phyloP scores from a whole-genome alignment of 2,329 filamentous ascomycete species.

The Aspergillus sp. region DNA sequence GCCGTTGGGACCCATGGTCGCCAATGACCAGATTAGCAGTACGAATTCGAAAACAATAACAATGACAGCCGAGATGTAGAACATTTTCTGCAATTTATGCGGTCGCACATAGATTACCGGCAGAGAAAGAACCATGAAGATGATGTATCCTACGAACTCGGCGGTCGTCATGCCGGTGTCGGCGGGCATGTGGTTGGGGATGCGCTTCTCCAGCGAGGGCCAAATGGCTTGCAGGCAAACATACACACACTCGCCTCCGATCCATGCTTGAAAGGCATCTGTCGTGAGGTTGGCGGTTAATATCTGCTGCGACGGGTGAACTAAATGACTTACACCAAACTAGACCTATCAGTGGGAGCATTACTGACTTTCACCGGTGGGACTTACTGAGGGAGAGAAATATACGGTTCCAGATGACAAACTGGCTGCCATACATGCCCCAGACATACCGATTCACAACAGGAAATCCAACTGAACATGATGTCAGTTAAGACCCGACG shows the following conservation, averaged over 20 bases:
- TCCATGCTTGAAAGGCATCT: conserved; percentile 42
- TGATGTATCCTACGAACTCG: conserved; percentile 47
- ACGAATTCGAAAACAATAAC: conserved; percentile 47
- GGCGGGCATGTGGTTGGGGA: conserved; percentile 46
- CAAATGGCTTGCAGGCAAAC: conserved; percentile 51
- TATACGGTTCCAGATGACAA: conserved; percentile 29
- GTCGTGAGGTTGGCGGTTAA: background rate
- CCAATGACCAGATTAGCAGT: conserved; percentile 49
- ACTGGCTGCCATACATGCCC: conserved; percentile 32
- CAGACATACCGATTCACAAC: conserved; percentile 35
- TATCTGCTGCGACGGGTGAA: too few relatives aligned
- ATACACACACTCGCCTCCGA: conserved; percentile 51
- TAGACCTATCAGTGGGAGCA: background rate
- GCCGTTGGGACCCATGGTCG: conserved; percentile 46
- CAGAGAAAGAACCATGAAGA: conserved; percentile 49
- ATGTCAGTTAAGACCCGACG: background rate
- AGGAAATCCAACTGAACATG: conserved; percentile 32
- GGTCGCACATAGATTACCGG: conserved; percentile 50
- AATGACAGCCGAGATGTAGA: conserved; percentile 44
- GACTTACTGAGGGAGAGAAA: conserved; percentile 36
- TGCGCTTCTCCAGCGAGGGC: conserved; percentile 45
- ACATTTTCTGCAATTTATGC: conserved; percentile 47
- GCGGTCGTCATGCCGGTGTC: conserved; percentile 49
- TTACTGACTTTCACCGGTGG: background rate
- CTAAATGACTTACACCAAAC: background rate